Evolutionary conservation across 169 alveolate genomes (phyloP).

Genomic region (Plasmodium blacklocki): DNA sequence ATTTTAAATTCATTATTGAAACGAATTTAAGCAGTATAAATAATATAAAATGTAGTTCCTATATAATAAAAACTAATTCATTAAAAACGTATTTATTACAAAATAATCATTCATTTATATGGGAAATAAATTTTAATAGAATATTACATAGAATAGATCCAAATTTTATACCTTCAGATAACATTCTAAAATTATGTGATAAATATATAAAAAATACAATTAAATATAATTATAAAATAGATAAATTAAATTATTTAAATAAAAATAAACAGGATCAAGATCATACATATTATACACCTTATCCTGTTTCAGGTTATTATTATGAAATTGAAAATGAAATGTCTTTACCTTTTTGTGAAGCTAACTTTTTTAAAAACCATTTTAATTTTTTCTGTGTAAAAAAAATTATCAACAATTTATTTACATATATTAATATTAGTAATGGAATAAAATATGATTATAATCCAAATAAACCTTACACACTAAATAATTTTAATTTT

Average conservation of each 20-base stretch:
- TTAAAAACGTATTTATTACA: slow-evolving; percentile 16
- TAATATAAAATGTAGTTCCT: slow-evolving; percentile 31
- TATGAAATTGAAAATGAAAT: slow-evolving; percentile 62
- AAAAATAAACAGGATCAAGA: background rate
- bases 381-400: slow-evolving; percentile 36
- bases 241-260: slow-evolving; percentile 10
- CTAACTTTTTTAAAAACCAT: slow-evolving; percentile 40
- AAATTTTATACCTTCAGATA: slow-evolving; percentile 39
- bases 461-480: slow-evolving; percentile 1
- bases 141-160: slow-evolving; percentile 20
- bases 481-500: slow-evolving; percentile 33
- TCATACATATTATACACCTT: background rate
- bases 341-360: slow-evolving; percentile 69
- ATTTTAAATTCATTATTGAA: slow-evolving; percentile 29
- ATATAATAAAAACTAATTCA: slow-evolving; percentile 20
- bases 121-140: slow-evolving; percentile 45
- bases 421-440: slow-evolving; percentile 41
- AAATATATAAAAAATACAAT: slow-evolving; percentile 34
- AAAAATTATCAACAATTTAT: slow-evolving; percentile 7
- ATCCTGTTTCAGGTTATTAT: slow-evolving; percentile 53
- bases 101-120: slow-evolving; percentile 25
- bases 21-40: slow-evolving; percentile 28
- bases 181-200: slow-evolving; percentile 4
- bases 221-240: slow-evolving; percentile 27
- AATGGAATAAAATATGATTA: slow-evolving; percentile 61